Conservation (phyloP, 75 land plant species). For the Sequoiadendron giganteum region DNA sequence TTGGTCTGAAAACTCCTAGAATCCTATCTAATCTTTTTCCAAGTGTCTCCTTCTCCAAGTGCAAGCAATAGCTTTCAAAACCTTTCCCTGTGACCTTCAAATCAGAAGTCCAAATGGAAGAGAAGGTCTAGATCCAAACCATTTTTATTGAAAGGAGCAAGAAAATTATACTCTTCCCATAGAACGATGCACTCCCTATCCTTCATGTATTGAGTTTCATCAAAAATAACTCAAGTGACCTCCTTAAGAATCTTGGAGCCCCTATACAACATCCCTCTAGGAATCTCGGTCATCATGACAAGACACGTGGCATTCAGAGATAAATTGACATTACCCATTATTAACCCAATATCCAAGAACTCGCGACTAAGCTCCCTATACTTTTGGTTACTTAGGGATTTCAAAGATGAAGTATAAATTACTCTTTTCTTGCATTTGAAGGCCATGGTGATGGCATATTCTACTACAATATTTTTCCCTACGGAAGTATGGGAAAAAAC, state of each 20-base stretch:
- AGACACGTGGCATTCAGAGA: constrained; percentile 47
- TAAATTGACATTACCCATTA: constrained; percentile 52
- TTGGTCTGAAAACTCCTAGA: neutral
- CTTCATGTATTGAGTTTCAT: constrained; percentile 60
- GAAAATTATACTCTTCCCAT: constrained; percentile 61
- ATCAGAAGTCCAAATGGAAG: constrained; percentile 66
- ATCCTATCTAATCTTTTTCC: neutral
- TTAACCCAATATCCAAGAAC: constrained; percentile 51
- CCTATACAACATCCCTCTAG: constrained; percentile 50
- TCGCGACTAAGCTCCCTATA: constrained; percentile 52
- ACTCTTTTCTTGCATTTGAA: constrained; percentile 51
- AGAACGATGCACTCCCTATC: constrained; percentile 57
- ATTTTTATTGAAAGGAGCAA: constrained; percentile 54
- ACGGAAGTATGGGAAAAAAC: constrained; percentile 58
- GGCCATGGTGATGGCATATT: constrained; percentile 62
- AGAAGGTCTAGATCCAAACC: constrained; percentile 79
- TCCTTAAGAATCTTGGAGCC: constrained; percentile 57
- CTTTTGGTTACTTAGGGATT: constrained; percentile 59
- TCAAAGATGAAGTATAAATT: constrained; percentile 53
- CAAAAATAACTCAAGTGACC: constrained; percentile 60
- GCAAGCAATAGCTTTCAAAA: constrained; percentile 71
- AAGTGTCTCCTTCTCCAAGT: constrained; percentile 61
- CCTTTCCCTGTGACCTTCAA: constrained; percentile 59
- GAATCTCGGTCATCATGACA: constrained; percentile 59
- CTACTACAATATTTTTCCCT: constrained; percentile 55